Conservation (phyloP, 176 grass and related monocot genomes). For the Triticum turgidum region DNA sequence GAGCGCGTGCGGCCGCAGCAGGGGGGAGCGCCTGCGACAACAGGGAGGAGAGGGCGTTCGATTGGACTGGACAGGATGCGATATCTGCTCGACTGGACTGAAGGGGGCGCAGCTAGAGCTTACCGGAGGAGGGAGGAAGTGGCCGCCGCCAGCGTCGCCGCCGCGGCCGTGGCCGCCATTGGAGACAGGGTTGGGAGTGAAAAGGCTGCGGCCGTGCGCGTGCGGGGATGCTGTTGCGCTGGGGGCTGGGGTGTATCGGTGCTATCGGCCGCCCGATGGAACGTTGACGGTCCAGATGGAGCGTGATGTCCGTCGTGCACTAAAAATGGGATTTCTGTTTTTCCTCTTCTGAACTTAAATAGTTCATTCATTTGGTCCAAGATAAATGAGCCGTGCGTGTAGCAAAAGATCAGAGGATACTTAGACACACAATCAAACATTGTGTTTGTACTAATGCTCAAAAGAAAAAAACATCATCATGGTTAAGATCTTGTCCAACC, state of each 20-base stretch:
- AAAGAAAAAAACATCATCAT: too few relatives aligned
- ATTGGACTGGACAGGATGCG: not conserved
- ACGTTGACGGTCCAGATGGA: too few relatives aligned
- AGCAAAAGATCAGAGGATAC: too few relatives aligned
- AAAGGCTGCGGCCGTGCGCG: not conserved
- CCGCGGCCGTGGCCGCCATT: constrained; percentile 44
- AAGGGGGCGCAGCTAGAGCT: not conserved
- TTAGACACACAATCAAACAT: too few relatives aligned
- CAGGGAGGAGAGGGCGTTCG: not conserved
- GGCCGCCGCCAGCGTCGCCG: constrained; percentile 35
- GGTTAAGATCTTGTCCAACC: too few relatives aligned
- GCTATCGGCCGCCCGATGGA: not conserved
- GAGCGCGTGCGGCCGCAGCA: constrained; percentile 39
- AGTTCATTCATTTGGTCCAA: too few relatives aligned
- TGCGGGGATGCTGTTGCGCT: not conserved
- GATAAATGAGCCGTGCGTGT: too few relatives aligned
- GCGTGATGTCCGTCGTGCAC: too few relatives aligned
- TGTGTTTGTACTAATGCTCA: too few relatives aligned
- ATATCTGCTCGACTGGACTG: not conserved
- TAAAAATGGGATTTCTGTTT: too few relatives aligned
- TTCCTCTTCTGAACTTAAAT: too few relatives aligned
- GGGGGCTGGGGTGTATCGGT: not conserved
- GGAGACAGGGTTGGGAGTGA: not conserved
- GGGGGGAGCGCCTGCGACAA: constrained; percentile 28
- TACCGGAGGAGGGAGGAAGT: constrained; percentile 40